Percentiles rank a stretch among this genome's conserved stretches.
These are phyloP conservation scores for Choanephora cucurbitarum DNA, from an alignment of 371 early-diverging fungal genomes.

Conservation along the genomic window DNA sequence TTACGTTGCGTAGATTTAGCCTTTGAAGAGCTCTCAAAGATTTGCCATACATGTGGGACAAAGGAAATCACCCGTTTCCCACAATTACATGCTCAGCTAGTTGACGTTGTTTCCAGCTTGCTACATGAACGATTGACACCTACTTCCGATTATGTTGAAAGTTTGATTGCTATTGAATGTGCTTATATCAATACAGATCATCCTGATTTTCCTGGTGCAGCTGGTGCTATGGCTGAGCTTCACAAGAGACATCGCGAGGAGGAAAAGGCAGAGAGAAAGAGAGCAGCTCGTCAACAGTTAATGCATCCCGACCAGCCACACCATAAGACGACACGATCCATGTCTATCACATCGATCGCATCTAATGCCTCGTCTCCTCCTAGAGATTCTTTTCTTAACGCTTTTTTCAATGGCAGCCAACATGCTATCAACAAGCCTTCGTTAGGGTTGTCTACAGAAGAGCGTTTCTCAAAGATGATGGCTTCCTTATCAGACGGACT, in stretches of 20 bases:
- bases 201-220: constrained; percentile 89
- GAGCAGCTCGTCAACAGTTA: not conserved
- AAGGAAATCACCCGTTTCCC: constrained; percentile 77
- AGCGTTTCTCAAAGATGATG: constrained; percentile 32
- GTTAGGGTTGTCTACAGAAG: constrained; percentile 18
- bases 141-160: constrained; percentile 79
- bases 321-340: constrained; percentile 15
- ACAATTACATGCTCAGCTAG: constrained; percentile 76
- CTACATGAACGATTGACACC: constrained; percentile 81
- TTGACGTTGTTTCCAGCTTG: constrained; percentile 79
- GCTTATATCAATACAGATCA: constrained; percentile 95
- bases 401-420: constrained; percentile 70
- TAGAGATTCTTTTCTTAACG: constrained; percentile 70
- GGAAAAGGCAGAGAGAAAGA: constrained; percentile 34
- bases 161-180: constrained; percentile 86
- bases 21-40: constrained; percentile 87
- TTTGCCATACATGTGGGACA: constrained; percentile 85
- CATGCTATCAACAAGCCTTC: constrained; percentile 44
- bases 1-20: constrained; percentile 84
- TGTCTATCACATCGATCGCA: constrained; percentile 21
- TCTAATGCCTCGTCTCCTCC: constrained; percentile 15
- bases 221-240: constrained; percentile 73
- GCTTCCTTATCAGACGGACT: constrained; percentile 10
- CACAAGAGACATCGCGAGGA: constrained; percentile 58
- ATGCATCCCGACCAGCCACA: not conserved